Conservation (phyloP, 2,329 filamentous ascomycete genomes). For the Claviceps digitariae region DNA sequence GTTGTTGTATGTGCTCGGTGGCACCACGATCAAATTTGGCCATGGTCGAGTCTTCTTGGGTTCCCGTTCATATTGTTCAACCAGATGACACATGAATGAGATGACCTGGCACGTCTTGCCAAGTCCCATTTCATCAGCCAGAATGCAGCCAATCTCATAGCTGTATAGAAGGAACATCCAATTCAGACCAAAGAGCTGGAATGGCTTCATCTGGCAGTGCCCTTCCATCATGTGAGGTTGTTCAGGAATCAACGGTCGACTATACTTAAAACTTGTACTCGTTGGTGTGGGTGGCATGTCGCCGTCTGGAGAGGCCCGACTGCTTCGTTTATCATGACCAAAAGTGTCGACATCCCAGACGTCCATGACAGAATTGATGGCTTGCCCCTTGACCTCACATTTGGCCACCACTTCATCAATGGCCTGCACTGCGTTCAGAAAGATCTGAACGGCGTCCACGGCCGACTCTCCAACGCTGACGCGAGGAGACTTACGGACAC, state of each 20-base stretch:
- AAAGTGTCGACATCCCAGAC: constrained; percentile 36
- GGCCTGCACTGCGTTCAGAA: constrained; percentile 66
- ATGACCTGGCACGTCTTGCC: constrained; percentile 98
- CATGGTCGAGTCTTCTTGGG: constrained; percentile 30
- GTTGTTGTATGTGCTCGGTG: constrained; percentile 87
- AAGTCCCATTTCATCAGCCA: constrained; percentile 94
- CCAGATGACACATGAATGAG: constrained; percentile 72
- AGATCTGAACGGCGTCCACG: constrained; percentile 46
- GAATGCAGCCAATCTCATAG: constrained; percentile 69
- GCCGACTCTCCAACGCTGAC: constrained; percentile 38
- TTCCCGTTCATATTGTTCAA: constrained; percentile 41
- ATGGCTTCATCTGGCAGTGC: constrained; percentile 72
- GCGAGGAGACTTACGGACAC: constrained; percentile 31
- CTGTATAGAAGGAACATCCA: constrained; percentile 81
- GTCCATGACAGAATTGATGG: constrained; percentile 31
- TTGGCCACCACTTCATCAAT: constrained; percentile 69
- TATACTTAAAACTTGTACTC: constrained; percentile 21
- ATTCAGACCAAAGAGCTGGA: constrained; percentile 87
- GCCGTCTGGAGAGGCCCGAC: constrained; percentile 17
- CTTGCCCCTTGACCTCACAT: constrained; percentile 59
- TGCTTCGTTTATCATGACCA: constrained; percentile 25
- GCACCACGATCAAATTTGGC: constrained; percentile 78
- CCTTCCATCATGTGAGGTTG: constrained; percentile 71
- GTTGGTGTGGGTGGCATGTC: constrained; percentile 30
- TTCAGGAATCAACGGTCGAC: constrained; percentile 31